Conservation (phyloP, 768 basidiomycete species). For the Trametes cinnabarina region DNA sequence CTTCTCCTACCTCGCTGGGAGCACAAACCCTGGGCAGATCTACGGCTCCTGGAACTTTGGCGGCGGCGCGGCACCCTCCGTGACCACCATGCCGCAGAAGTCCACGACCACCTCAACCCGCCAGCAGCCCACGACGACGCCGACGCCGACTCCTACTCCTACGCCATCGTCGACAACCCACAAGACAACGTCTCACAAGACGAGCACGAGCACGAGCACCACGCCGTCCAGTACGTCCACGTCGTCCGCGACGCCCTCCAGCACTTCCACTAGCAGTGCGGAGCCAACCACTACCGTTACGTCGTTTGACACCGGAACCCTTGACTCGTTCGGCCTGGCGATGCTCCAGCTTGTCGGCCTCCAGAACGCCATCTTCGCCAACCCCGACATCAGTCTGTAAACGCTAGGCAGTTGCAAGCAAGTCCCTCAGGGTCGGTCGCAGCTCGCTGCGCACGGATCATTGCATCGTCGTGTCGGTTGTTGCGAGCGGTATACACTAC, state of each 20-base stretch:
- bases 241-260: background rate
- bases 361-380: slow-evolving; percentile 2
- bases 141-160: slow-evolving; percentile 9
- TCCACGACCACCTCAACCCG: slow-evolving; percentile 8
- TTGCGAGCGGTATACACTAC: no score
- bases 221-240: slow-evolving; percentile 9
- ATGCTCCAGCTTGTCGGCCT: slow-evolving; percentile 21
- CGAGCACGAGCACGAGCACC: slow-evolving; percentile 1
- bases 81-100: slow-evolving; percentile 10
- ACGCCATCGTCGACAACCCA: slow-evolving; percentile 4
- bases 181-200: slow-evolving; percentile 8
- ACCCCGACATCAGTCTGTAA: background rate
- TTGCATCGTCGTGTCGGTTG: no score
- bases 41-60: slow-evolving; percentile 60
- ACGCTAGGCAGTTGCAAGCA: background rate
- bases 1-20: slow-evolving; percentile 49
- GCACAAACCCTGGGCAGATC: slow-evolving; percentile 48
- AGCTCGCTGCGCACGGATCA: no score
- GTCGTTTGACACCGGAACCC: slow-evolving; percentile 16
- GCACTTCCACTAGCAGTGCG: slow-evolving; percentile 12
- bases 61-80: slow-evolving; percentile 25
- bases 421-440: no score
- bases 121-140: slow-evolving; percentile 4
- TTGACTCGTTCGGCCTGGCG: slow-evolving; percentile 25
- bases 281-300: slow-evolving; percentile 13